Evolutionary conservation across 371 early-diverging fungal genomes (phyloP), one percentile per base, ranked within the genome.

Genomic region (Apophysomyces elegans): DNA sequence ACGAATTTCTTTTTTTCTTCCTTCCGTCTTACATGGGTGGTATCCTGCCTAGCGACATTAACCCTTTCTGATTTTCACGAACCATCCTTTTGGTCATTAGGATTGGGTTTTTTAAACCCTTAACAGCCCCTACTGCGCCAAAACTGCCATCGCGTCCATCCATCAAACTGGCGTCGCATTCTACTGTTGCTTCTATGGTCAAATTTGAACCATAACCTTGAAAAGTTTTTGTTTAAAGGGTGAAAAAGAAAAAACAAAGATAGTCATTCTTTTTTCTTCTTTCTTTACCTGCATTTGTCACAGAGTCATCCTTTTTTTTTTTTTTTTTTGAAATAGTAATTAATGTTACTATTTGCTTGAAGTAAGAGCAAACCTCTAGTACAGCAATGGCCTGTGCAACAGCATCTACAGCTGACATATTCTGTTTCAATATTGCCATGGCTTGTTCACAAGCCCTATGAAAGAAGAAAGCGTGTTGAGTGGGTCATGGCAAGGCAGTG

Each of bases 111-210:
- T 76, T 74, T 36, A 93, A 70, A 3, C 88, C 92, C 60, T 84
- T 70, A 0, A 88, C 85, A 11, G 93, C 92, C 0, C 91, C 94
- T 0, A 96, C 91, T 3, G 90, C 90, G 1, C 93, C 95, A 83
- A 91, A 94, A 5, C 78, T 75, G 2, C 86, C 82, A 0, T 75
- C 75, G n/a, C 72, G 66, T 0, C 86, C 87, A 64, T 87, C 75
- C 95, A 94, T 95, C n/a, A 94, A 70, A 38, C 90, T 75, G 12
- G 96, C 96, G 71, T 96, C 96, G 67, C 95, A 94, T 73, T 95
- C 94, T 5, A 95, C 93, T 1, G 76, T 78, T 0, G 93, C 94
- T 2, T 76, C 66, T 1, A 89, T 66, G n/a, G 88, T 91, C 36
- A 95, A 80, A 71, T 95, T 96, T 0, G 95, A 92, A 1, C 96